Percentiles rank a stretch among this genome's conserved stretches.
These are phyloP conservation scores for Choiromyces venosus DNA, from an alignment of 495 filamentous ascomycete species.

Conservation along the genomic window DNA sequence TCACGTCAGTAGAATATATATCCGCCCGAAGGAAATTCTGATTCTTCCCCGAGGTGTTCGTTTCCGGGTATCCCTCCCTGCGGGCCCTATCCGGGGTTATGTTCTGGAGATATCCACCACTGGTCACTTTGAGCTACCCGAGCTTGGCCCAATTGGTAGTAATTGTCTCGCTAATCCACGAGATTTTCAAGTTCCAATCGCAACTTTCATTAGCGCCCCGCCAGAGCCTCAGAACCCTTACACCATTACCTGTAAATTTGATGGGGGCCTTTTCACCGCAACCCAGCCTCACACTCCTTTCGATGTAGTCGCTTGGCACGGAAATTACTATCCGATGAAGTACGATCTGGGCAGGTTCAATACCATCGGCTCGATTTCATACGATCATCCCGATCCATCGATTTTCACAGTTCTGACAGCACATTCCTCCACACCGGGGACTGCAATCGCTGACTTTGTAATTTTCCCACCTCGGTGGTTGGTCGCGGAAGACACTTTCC, in stretches of 20 bases:
- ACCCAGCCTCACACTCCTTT: slow-evolving; percentile 67
- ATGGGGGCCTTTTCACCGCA: slow-evolving; percentile 60
- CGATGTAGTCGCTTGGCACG: slow-evolving; percentile 80
- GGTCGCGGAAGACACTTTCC: slow-evolving; percentile 70
- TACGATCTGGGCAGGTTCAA: slow-evolving; percentile 80
- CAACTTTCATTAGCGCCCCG: slow-evolving; percentile 61
- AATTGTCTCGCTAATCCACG: slow-evolving; percentile 81
- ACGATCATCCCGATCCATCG: slow-evolving; percentile 75
- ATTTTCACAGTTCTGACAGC: slow-evolving; percentile 79
- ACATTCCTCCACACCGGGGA: slow-evolving; percentile 55
- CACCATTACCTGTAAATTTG: slow-evolving; percentile 61
- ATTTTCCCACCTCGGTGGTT: slow-evolving; percentile 80
- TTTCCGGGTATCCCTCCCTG: slow-evolving; percentile 50
- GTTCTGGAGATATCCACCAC: slow-evolving; percentile 78
- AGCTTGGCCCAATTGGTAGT: slow-evolving; percentile 82
- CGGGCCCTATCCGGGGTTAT: slow-evolving; percentile 65
- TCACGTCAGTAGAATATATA: slow-evolving; percentile 51
- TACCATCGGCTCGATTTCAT: slow-evolving; percentile 65
- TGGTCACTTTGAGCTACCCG: slow-evolving; percentile 71
- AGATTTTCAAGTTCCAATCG: slow-evolving; percentile 82
- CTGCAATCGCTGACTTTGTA: slow-evolving; percentile 74
- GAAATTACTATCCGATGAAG: slow-evolving; percentile 76
- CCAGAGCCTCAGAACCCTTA: slow-evolving; percentile 46
- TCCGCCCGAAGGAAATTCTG: slow-evolving; percentile 82
- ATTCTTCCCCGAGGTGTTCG: slow-evolving; percentile 82